Conservation (phyloP, 2,329 filamentous ascomycete genomes). For the Aspergillus sp. region DNA sequence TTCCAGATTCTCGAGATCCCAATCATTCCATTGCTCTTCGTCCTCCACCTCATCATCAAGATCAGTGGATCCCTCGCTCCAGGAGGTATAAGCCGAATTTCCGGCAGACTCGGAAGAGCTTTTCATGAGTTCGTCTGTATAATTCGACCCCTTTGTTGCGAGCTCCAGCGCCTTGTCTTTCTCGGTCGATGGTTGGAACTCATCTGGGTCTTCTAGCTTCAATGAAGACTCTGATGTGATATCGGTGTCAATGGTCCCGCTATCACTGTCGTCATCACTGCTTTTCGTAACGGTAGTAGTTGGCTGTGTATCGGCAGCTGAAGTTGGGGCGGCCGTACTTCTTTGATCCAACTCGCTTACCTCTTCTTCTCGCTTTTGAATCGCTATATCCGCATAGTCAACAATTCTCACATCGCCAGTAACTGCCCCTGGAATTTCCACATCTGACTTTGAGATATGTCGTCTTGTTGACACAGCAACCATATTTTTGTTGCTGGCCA, state of each 20-base stretch:
- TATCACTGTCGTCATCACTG: not conserved
- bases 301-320: not conserved
- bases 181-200: not conserved
- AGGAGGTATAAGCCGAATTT: conserved; percentile 4
- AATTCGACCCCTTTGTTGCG: not conserved
- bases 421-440: not conserved
- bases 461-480: not conserved
- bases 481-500: not conserved
- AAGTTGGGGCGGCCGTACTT: not conserved
- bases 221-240: not conserved
- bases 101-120: not conserved
- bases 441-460: not conserved
- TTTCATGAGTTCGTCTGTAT: not conserved
- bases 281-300: not conserved
- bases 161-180: not conserved
- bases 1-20: not conserved
- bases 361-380: not conserved
- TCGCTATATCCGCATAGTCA: not conserved
- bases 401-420: not conserved
- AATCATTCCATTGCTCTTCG: conserved; percentile 6
- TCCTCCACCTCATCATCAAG: not conserved
- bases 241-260: not conserved
- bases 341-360: not conserved
- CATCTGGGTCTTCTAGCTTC: not conserved
- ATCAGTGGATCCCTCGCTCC: conserved; percentile 4